A percentile compares a stretch with the other conserved stretches of the same genome.
phyloP scores from a whole-genome alignment of 495 filamentous ascomycete species.

The Collariella sp. region DNA sequence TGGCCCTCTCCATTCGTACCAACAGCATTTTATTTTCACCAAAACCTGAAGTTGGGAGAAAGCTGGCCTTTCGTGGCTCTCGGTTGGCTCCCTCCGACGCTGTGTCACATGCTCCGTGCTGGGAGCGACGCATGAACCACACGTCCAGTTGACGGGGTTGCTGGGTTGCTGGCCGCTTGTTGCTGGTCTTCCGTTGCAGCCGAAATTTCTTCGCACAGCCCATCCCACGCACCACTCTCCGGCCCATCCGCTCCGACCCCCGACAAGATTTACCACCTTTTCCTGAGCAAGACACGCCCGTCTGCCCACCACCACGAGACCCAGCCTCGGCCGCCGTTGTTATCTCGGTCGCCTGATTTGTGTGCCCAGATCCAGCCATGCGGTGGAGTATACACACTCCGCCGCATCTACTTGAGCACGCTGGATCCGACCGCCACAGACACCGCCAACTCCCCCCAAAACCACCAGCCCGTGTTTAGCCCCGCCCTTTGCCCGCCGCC shows the following conservation, averaged over 20 bases:
- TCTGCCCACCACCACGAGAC: background rate
- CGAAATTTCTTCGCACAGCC: constrained; percentile 19
- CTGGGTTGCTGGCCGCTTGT: too few species aligned
- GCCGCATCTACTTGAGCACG: constrained; percentile 25
- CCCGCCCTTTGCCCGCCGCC: constrained; percentile 2
- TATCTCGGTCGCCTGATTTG: background rate
- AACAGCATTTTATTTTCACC: too few species aligned
- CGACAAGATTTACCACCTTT: too few species aligned
- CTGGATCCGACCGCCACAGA: constrained; percentile 39
- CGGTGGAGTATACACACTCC: constrained; percentile 32
- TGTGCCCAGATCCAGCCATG: constrained; percentile 22
- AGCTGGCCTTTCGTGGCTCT: too few species aligned
- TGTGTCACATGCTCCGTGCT: too few species aligned
- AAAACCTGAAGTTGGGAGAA: too few species aligned
- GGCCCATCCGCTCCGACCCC: background rate
- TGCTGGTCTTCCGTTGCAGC: constrained; percentile 18
- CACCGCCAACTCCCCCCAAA: constrained; percentile 14
- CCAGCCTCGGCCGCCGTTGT: background rate
- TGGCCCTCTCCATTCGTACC: too few species aligned
- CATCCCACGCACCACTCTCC: background rate
- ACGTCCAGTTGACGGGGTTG: too few species aligned
- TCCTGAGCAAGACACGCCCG: background rate
- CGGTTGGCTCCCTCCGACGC: too few species aligned
- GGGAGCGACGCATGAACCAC: too few species aligned
- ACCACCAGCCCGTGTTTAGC: constrained; percentile 15